Conservation (phyloP, 2,329 filamentous ascomycete species). For the Ophiostoma angusticollis region DNA sequence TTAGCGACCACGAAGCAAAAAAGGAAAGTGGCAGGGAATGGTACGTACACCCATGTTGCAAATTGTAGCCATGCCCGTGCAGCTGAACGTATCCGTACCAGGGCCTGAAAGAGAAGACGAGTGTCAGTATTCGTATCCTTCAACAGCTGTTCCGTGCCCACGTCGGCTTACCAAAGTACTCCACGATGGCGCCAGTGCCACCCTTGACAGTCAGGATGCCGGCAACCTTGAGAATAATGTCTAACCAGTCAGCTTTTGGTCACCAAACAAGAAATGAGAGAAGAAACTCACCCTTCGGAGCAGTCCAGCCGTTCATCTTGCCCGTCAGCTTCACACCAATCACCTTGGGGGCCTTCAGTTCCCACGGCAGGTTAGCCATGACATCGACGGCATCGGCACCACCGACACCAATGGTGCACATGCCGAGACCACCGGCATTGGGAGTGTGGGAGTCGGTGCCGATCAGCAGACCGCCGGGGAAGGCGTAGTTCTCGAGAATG, state of each 20-base stretch:
- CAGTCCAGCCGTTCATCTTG: conserved; percentile 75
- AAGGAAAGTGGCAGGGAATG: neutral
- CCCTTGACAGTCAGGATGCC: conserved; percentile 97
- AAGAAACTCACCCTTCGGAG: conserved; percentile 64
- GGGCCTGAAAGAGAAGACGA: conserved; percentile 33
- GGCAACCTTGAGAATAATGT: conserved; percentile 94
- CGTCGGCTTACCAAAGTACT: conserved; percentile 52
- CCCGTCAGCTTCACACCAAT: conserved; percentile 95
- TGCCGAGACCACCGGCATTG: conserved; percentile 91
- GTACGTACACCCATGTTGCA: conserved; percentile 46
- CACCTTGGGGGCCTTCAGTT: conserved; percentile 93
- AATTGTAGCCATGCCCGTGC: conserved; percentile 81
- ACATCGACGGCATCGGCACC: conserved; percentile 98
- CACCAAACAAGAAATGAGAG: neutral
- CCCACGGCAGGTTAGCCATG: conserved; percentile 95
- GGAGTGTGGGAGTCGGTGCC: conserved; percentile 94
- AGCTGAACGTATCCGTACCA: conserved; percentile 60
- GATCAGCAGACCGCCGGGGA: conserved; percentile 95
- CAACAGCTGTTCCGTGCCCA: too few relatives aligned
- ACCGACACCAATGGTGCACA: conserved; percentile 90
- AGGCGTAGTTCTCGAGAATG: conserved; percentile 95
- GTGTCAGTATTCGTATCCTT: too few relatives aligned
- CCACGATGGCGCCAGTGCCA: conserved; percentile 82
- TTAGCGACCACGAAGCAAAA: conserved; percentile 1
- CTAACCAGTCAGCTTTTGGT: too few relatives aligned